Percentiles rank a stretch among this genome's conserved stretches.
These are phyloP conservation scores for Diaporthe destruens DNA, from an alignment of 2,329 filamentous ascomycete species.

Conservation along the genomic window DNA sequence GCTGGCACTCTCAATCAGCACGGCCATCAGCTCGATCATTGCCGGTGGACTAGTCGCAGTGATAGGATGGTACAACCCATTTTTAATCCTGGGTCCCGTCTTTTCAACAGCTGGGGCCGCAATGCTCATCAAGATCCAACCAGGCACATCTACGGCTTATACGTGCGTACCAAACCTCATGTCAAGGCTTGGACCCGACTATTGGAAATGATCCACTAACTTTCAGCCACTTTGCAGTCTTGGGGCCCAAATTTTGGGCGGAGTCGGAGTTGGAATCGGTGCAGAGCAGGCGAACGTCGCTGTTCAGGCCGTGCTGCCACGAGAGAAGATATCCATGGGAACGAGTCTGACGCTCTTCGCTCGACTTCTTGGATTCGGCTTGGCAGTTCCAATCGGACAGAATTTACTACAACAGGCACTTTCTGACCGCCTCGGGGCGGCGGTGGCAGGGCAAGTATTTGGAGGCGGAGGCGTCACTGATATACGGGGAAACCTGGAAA, in stretches of 20 bases:
- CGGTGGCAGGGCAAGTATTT: background rate
- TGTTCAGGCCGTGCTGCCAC: conserved; percentile 2
- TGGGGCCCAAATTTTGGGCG: conserved; percentile 1
- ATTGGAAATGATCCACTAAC: background rate
- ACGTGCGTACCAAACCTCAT: background rate
- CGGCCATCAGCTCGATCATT: conserved; percentile 12
- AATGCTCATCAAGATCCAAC: background rate
- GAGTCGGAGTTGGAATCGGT: conserved; percentile 5
- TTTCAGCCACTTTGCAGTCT: background rate
- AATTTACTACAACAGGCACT: conserved; percentile 8
- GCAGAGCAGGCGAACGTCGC: conserved; percentile 11
- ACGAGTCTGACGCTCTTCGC: background rate
- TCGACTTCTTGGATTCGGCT: conserved; percentile 8
- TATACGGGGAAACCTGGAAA: conserved; percentile 1
- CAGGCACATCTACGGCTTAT: conserved; percentile 6
- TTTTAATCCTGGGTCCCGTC: background rate
- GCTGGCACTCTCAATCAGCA: conserved; percentile 6
- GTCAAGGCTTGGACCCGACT: background rate
- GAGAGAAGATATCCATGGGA: conserved; percentile 3
- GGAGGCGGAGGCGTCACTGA: background rate
- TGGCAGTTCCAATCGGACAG: conserved; percentile 9
- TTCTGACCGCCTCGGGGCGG: background rate
- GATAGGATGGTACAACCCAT: conserved; percentile 10
- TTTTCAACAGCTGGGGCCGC: background rate
- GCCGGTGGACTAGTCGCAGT: background rate